Evolutionary conservation across 305 asterid species (phyloP).

Genomic region (Rubia peregrina): DNA sequence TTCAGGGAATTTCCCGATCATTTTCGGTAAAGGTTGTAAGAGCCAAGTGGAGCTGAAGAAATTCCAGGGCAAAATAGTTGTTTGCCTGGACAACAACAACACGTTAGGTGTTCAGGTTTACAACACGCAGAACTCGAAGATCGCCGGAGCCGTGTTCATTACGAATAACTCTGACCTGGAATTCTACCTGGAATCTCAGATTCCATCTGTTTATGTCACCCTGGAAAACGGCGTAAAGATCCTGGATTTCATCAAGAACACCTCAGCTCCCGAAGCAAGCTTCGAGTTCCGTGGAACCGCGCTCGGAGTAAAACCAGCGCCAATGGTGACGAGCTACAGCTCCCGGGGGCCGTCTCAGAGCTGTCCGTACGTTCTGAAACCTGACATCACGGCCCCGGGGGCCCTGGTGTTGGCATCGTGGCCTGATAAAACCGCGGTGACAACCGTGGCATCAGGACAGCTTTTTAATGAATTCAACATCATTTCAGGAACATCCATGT

Average conservation of each 20-base stretch:
- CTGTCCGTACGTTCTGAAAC: constrained; percentile 59
- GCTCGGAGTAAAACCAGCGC: constrained; percentile 44
- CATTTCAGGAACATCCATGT: constrained; percentile 77
- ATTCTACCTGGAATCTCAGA: constrained; percentile 25
- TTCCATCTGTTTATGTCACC: constrained; percentile 44
- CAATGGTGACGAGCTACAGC: constrained; percentile 56
- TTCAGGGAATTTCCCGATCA: constrained; percentile 26
- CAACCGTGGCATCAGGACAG: constrained; percentile 22
- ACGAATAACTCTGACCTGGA: constrained; percentile 42
- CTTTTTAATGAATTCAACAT: constrained; percentile 50
- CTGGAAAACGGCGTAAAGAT: constrained; percentile 38
- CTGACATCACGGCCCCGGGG: constrained; percentile 80
- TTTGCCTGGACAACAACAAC: constrained; percentile 42
- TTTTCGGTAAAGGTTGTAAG: constrained; percentile 21
- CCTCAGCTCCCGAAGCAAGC: constrained; percentile 31
- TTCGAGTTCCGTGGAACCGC: constrained; percentile 39
- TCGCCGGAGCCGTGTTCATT: constrained; percentile 45
- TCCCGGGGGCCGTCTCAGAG: constrained; percentile 71
- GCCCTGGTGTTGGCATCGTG: constrained; percentile 63
- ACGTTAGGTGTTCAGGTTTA: constrained; percentile 34
- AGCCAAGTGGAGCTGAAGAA: constrained; percentile 22
- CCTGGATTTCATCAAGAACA: constrained; percentile 32
- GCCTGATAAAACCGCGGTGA: constrained; percentile 33
- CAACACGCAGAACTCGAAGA: constrained; percentile 25
- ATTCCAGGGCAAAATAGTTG: constrained; percentile 27